Evolutionary conservation across 768 basidiomycete genomes (phyloP).

Genomic region (Tephrocybe sp.): DNA sequence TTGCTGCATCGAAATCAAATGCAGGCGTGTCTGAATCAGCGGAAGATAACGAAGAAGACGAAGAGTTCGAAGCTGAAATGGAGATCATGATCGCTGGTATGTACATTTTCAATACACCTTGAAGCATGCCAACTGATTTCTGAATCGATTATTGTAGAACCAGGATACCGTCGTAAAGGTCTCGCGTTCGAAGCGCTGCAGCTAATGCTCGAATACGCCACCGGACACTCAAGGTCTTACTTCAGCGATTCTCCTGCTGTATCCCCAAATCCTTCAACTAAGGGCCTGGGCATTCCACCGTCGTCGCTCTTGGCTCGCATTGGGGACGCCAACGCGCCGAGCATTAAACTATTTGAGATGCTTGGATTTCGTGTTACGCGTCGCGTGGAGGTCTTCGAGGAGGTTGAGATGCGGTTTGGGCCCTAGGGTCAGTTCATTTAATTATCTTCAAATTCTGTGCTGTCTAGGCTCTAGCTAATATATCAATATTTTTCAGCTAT

Average conservation of each 20-base stretch:
- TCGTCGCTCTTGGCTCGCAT: constrained; percentile 66
- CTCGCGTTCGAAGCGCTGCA: constrained; percentile 59
- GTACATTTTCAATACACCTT: constrained; percentile 10
- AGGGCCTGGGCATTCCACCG: constrained; percentile 36
- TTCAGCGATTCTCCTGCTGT: constrained; percentile 9
- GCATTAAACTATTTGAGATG: constrained; percentile 68
- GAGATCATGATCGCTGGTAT: constrained; percentile 93
- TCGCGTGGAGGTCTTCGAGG: constrained; percentile 69
- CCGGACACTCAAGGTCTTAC: constrained; percentile 35
- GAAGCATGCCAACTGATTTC: not conserved
- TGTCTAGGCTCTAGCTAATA: not conserved
- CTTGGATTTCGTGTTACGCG: constrained; percentile 75
- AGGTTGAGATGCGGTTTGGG: constrained; percentile 82
- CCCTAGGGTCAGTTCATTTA: not conserved
- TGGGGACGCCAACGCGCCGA: constrained; percentile 62
- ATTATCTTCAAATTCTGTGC: not conserved
- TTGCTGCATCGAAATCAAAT: constrained; percentile 11
- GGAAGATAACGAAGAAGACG: constrained; percentile 29
- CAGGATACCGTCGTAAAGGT: constrained; percentile 65
- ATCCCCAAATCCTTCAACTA: constrained; percentile 21
- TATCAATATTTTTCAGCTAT: not conserved
- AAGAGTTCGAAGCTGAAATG: constrained; percentile 69
- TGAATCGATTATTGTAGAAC: constrained; percentile 38
- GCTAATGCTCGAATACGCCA: constrained; percentile 68
- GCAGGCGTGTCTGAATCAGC: constrained; percentile 15